Evolutionary conservation across 23 red algal genomes (phyloP).

Genomic region (Gracilaria gracilis): DNA sequence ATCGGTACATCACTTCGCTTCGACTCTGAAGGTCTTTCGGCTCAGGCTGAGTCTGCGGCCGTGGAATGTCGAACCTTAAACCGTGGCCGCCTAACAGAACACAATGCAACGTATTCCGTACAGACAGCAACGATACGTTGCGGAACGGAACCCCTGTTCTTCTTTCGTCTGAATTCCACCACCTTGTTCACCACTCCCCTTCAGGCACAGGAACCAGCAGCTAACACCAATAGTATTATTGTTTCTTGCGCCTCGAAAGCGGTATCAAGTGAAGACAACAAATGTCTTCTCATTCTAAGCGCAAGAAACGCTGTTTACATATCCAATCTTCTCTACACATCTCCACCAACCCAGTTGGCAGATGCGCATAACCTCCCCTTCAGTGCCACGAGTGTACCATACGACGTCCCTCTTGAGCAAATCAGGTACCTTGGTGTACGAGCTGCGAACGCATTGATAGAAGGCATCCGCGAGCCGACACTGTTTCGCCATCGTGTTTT

Average conservation of each 20-base stretch:
- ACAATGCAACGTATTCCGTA: conserved; percentile 4
- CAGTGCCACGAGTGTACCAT: background rate
- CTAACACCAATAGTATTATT: background rate
- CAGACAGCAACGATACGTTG: background rate
- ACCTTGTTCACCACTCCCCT: background rate
- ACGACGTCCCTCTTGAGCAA: background rate
- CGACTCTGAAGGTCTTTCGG: background rate
- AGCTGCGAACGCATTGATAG: conserved; percentile 1
- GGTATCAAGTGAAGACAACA: background rate
- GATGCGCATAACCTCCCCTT: background rate
- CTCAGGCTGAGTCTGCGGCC: conserved; percentile 18
- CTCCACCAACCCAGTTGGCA: background rate
- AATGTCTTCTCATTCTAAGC: conserved; percentile 15
- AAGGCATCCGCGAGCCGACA: background rate
- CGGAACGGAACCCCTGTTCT: background rate
- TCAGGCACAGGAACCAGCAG: background rate
- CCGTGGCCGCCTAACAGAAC: conserved; percentile 6
- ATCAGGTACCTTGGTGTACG: background rate
- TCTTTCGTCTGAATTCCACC: conserved; percentile 1
- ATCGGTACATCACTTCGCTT: conserved; percentile 20
- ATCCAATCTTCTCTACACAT: conserved; percentile 11
- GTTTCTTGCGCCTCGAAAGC: background rate
- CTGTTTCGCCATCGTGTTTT: conserved; percentile 8
- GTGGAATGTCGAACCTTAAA: background rate
- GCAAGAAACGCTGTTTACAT: background rate